Evolutionary conservation across 2,329 filamentous ascomycete genomes (phyloP), one percentile per base, ranked within the genome.

Genomic region (Xylaria sp.): DNA sequence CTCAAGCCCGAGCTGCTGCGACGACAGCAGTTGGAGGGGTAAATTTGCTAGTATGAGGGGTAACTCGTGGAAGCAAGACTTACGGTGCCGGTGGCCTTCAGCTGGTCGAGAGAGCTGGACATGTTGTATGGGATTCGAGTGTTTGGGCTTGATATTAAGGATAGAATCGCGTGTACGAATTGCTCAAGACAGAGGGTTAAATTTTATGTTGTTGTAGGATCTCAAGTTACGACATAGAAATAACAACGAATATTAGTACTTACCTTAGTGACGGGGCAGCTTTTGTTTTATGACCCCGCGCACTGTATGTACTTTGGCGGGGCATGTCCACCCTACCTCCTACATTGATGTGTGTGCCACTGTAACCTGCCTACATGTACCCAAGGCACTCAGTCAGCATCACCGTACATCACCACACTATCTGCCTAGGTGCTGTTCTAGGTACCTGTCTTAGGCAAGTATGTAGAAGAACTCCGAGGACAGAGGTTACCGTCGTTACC

Each of bases 11-110:
- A 67, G 55, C 51, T 44, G 38, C 2, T n/a, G 55, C 45, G n/a
- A 59, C 22, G 57, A 70, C 64, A 44, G 59, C 15, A 50, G 69
- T 71, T 75, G 73, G 73, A 75, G 74, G 74, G 74, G 73, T 67
- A 73, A 65, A 49, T 45, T 51, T 50, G 57, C 25, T 27, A 33
- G 59, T 61, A 68, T 72, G 73, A 74, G 74, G 73, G 73, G 72
- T 76, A 71, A 74, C 73, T 49, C 22, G 47, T 10, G 53, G 53
- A 45, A 33, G 27, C 49, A 20, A 64, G 61, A 92, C 93, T 83
- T 87, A 97, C 94, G 79, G 96, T 99, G 90, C 96, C 96, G 80
- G 91, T 83, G 86, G 93, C 90, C 89, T 99, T 99, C 82, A 99
- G 89, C 86, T 98, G 94, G 77, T 98, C 96, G 77, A 99, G 92